Evolutionary conservation across 2,329 filamentous ascomycete genomes (phyloP), one percentile per base, ranked within the genome.

Genomic region (Monosporascus ibericus): DNA sequence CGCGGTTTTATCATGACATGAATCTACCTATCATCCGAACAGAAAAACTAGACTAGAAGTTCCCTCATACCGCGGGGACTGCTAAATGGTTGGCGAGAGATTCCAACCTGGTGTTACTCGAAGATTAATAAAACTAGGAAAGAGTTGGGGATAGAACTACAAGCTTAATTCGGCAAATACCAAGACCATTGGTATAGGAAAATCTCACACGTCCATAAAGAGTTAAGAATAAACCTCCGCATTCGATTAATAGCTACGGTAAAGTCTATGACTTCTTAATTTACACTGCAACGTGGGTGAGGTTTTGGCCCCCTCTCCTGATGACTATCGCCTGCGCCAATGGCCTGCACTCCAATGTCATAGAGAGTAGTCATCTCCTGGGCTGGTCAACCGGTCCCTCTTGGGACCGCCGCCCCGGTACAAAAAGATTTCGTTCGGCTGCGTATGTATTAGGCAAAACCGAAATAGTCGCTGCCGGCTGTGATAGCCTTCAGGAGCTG

Each of bases 381-480:
- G 50, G 27, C 49, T 56, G 55, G 50, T 44, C 38, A 52, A 51
- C 39, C 30, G 50, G 47, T 48, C 47, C 18, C 22, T 6, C n/a
- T 53, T 36, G 40, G n/a, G 55, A 49, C 50, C 49, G 46, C 53
- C 52, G 48, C 47, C 51, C 52, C 57, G 52, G 53, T 58, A 58
- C 52, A 55, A 48, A 52, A 54, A 40, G 18, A 55, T 53, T 34
- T 47, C 49, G 52, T 47, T 25, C 40, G 27, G 17, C 48, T 56
- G 37, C 49, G 50, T 40, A 49, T 44, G 42, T 27, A 55, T 77
- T 87, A 97, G 63, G 94, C 92, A 72, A 99, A 97, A 56, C 94
- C 94, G 71, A 99, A 99, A 70, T 87, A 97, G 70, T 97, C 92
- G 75, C 91, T 94, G 62, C 94, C 94, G 60, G 92, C 87, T n/a